These are phyloP conservation scores for Harringtonia aguacate DNA, from an alignment of 2,329 filamentous ascomycete genomes.

Conservation along the genomic window DNA sequence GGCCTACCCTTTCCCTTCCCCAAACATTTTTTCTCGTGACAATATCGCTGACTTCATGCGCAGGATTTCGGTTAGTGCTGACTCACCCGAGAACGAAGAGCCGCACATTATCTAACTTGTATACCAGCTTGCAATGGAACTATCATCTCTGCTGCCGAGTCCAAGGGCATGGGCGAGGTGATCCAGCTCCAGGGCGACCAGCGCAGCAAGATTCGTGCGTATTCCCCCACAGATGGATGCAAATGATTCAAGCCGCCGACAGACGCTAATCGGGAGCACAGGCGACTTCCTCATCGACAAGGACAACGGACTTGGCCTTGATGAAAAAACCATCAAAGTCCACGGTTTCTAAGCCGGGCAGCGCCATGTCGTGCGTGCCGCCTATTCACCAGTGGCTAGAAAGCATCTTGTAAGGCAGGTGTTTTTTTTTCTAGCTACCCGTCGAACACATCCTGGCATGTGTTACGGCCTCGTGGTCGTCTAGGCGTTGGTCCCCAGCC, in stretches of 20 bases:
- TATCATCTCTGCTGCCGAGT: slow-evolving; percentile 14
- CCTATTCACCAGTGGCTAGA: neutral
- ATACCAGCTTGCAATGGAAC: slow-evolving; percentile 13
- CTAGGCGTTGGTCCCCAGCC: neutral
- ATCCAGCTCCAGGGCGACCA: slow-evolving; percentile 98
- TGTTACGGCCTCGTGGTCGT: neutral
- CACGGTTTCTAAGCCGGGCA: slow-evolving; percentile 47
- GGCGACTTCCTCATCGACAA: slow-evolving; percentile 96
- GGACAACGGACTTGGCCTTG: slow-evolving; percentile 86
- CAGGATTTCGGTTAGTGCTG: slow-evolving; percentile 8
- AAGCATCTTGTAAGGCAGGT: neutral
- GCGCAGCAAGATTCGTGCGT: slow-evolving; percentile 43
- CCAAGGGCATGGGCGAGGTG: slow-evolving; percentile 16
- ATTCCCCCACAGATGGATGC: neutral
- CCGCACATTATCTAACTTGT: neutral
- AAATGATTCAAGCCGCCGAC: neutral
- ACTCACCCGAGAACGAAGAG: neutral
- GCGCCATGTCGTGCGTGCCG: slow-evolving; percentile 2
- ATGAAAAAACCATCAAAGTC: slow-evolving; percentile 96
- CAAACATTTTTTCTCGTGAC: neutral
- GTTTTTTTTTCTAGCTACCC: neutral
- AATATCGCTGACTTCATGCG: slow-evolving; percentile 24
- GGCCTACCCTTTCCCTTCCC: too few relatives aligned
- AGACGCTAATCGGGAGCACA: slow-evolving; percentile 32
- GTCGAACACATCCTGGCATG: neutral